Evolutionary conservation across 352 stramenopile species (phyloP).

Genomic region (Phytophthora sp.): DNA sequence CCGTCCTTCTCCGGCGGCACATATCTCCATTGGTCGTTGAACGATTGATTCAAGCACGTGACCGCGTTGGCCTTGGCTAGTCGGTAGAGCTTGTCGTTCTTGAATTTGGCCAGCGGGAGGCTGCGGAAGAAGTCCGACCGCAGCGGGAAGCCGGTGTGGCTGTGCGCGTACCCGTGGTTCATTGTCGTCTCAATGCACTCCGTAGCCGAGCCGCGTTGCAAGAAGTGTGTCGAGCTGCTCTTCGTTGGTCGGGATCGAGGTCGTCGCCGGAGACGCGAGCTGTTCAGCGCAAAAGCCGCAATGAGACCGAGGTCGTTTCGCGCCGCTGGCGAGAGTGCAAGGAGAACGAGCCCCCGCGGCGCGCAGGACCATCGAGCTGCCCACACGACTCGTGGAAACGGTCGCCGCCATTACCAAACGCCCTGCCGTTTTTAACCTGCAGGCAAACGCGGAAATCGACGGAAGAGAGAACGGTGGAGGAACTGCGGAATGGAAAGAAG

Average conservation of each 20-base stretch:
- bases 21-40: conserved; percentile 85
- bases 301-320: conserved; percentile 27
- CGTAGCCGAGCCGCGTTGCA: too few relatives aligned
- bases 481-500: conserved; percentile 15
- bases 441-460: conserved; percentile 19
- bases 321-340: conserved; percentile 1
- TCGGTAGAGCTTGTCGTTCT: conserved; percentile 58
- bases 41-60: conserved; percentile 69
- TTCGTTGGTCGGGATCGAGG: background rate
- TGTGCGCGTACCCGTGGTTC: conserved; percentile 23
- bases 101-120: conserved; percentile 60
- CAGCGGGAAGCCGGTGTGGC: conserved; percentile 57
- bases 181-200: too few relatives aligned
- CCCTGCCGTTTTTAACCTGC: conserved; percentile 14
- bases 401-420: conserved; percentile 12
- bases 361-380: conserved; percentile 22
- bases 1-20: conserved; percentile 82
- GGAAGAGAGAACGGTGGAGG: conserved; percentile 6
- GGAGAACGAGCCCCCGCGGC: background rate
- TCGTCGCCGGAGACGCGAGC: conserved; percentile 11
- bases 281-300: conserved; percentile 31
- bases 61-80: conserved; percentile 61
- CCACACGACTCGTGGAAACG: conserved; percentile 25
- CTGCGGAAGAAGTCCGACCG: conserved; percentile 78
- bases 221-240: too few relatives aligned